Evolutionary conservation across 306 rosid genomes (phyloP).

Genomic region (Quercus ilex): DNA sequence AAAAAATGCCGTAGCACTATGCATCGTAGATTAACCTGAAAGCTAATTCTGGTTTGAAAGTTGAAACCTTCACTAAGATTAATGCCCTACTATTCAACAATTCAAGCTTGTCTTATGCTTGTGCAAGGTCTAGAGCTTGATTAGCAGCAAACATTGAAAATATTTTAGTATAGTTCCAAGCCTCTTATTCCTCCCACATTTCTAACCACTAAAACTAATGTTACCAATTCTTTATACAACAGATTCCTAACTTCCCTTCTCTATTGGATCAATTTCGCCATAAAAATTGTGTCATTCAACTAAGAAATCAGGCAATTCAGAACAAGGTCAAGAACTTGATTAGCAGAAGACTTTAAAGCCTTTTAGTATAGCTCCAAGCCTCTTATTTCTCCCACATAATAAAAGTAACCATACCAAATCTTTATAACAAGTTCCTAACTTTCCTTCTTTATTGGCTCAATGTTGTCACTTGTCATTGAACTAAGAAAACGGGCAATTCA

Average conservation of each 20-base stretch:
- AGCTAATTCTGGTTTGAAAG: neutral
- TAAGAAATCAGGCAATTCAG: neutral
- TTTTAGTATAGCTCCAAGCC: too few species aligned
- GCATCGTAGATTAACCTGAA: neutral
- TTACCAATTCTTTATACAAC: neutral
- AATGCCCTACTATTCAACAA: neutral
- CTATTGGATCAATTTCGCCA: neutral
- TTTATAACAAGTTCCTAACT: neutral
- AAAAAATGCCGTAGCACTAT: too few species aligned
- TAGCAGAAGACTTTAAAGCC: too few species aligned
- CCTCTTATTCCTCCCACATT: too few species aligned
- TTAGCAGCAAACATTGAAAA: too few species aligned
- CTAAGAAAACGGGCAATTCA: neutral
- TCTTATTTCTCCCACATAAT: too few species aligned
- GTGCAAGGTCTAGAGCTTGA: too few species aligned
- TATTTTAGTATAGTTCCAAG: too few species aligned
- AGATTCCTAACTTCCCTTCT: neutral
- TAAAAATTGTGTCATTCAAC: neutral
- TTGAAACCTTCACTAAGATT: neutral
- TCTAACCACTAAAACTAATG: too few species aligned
- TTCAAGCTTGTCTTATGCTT: neutral
- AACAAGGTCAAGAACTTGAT: neutral
- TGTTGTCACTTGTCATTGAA: neutral
- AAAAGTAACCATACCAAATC: too few species aligned
- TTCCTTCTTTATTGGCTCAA: constrained; percentile 4